Evolutionary conservation across 768 basidiomycete species (phyloP), one percentile per base, ranked within the genome.

Genomic region (Boletus rubroflammeus): DNA sequence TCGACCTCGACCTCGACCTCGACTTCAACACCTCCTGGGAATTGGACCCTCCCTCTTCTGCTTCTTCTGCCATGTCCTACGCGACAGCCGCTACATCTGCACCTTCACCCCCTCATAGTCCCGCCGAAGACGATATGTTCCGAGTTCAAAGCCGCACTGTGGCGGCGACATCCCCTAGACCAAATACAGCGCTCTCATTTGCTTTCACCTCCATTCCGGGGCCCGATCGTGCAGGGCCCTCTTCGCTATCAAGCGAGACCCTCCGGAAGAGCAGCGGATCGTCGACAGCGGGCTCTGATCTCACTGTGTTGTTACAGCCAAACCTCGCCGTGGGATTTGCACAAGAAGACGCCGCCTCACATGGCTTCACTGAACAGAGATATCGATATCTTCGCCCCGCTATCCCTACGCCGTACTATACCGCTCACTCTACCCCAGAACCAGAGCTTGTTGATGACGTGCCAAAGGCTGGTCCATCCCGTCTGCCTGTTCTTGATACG

Each of bases 321-420:
- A 54, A 35, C 21, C 50, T 56, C 21, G 34, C 39, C 47, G 41
- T 55, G 3, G 59, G 64, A 50, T 58, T 49, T 52, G 50, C 53
- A 36, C 55, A 56, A n/a, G 35, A 50, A 51, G 54, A 56, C 11
- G 15, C 29, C 25, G 6, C 57, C 38, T 57, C 58, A 6, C 39
- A 57, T 48, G 58, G 47, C 34, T 26, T 28, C 38, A 15, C 56
- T 28, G 56, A 56, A 35, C 66, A 61, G 21, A 45, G 53, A 49
- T 59, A 63, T 53, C 55, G 53, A 49, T 59, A 63, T 53, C 55
- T 52, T 50, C 62, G 60, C 55, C 56, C 62, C 43, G 51, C 63
- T 28, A 43, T 56, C 45, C 58, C 61, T 29, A 72, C 69, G 39
- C 68, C 70, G 9, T 72, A 72, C 48, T 71, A 69, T 31, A 70